Evolutionary conservation across 176 grass and related monocot genomes (phyloP).

Genomic region (Phragmites australis): DNA sequence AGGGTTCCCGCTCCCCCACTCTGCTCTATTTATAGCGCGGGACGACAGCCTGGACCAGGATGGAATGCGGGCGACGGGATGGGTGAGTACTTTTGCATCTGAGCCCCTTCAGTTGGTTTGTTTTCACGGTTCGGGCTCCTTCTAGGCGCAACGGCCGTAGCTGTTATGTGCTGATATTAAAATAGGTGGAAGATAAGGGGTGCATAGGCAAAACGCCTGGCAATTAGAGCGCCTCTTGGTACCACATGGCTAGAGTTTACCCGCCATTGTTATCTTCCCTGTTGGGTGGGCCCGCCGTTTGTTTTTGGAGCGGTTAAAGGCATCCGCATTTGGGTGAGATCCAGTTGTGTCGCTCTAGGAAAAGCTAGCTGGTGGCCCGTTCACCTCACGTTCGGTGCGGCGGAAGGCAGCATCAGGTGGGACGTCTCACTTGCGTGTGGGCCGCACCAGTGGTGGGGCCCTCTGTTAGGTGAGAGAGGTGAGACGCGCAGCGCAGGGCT

Average conservation of each 20-base stretch:
- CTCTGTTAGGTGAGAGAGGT: not conserved
- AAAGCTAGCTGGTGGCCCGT: slow-evolving; percentile 29
- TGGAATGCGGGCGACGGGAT: slow-evolving; percentile 33
- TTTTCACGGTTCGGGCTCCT: not conserved
- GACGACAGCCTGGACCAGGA: slow-evolving; percentile 27
- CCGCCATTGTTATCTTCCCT: rapidly evolving
- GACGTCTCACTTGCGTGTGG: not conserved
- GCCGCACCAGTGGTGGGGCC: not conserved
- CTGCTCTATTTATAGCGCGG: not conserved
- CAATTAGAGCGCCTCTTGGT: not conserved
- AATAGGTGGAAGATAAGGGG: rapidly evolving
- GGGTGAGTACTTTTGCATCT: not conserved
- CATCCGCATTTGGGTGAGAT: not conserved
- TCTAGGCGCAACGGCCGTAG: not conserved
- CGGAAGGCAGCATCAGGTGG: not conserved
- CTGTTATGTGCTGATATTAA: not conserved
- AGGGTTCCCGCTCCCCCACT: not conserved
- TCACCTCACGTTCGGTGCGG: slow-evolving; percentile 38
- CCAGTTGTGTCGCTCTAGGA: not conserved
- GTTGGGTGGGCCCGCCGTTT: rapidly evolving
- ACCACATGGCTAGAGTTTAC: rapidly evolving
- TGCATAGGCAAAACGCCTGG: rapidly evolving
- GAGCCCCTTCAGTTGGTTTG: rapidly evolving
- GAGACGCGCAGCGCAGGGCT: not conserved
- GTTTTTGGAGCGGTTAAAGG: too few species aligned